Conservation (phyloP, 2,329 filamentous ascomycete species). For the Alternaria tenuissima region DNA sequence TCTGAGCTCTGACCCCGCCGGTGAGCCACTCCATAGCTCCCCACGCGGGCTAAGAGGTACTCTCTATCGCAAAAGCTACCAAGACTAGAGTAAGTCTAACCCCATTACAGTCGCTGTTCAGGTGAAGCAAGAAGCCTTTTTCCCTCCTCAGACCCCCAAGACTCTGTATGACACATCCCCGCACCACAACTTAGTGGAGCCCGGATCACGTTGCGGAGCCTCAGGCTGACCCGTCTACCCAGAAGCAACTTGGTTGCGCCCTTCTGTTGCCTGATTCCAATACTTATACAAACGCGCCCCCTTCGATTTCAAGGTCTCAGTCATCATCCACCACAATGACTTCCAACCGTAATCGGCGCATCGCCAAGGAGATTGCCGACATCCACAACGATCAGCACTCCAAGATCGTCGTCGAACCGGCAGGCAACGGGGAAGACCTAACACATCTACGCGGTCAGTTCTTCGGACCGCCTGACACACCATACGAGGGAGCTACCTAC, state of each 20-base stretch:
- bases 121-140: neutral
- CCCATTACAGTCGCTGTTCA: neutral
- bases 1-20: slow-evolving; percentile 16
- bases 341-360: slow-evolving; percentile 66
- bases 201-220: slow-evolving; percentile 8
- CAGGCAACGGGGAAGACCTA: slow-evolving; percentile 71
- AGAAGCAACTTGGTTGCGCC: slow-evolving; percentile 13
- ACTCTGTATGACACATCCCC: slow-evolving; percentile 15
- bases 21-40: slow-evolving; percentile 11
- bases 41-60: slow-evolving; percentile 25
- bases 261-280: slow-evolving; percentile 12
- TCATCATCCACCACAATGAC: slow-evolving; percentile 54
- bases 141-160: slow-evolving; percentile 18
- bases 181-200: slow-evolving; percentile 8
- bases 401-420: slow-evolving; percentile 74
- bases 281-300: slow-evolving; percentile 8
- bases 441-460: slow-evolving; percentile 86
- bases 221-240: slow-evolving; percentile 19
- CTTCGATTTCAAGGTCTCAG: neutral
- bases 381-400: slow-evolving; percentile 78
- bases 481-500: slow-evolving; percentile 88
- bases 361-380: slow-evolving; percentile 79
- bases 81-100: neutral
- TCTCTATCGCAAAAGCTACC: slow-evolving; percentile 1
- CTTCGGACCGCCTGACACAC: slow-evolving; percentile 86